Evolutionary conservation across 306 rosid species (phyloP), one percentile per base, ranked within the genome.

Genomic region (Malus asiatica): DNA sequence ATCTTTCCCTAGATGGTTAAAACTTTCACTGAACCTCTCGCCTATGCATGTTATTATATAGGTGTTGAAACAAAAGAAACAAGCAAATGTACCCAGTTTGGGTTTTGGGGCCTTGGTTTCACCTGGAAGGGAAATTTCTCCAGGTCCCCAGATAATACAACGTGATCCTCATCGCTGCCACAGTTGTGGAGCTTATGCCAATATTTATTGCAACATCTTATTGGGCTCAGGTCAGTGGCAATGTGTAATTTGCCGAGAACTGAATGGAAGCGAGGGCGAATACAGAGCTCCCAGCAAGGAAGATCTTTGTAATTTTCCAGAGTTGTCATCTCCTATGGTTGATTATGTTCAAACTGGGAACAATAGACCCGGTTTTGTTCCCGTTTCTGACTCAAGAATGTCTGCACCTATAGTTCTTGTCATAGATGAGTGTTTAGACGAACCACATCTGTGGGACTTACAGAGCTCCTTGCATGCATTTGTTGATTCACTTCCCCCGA

Each of bases 151-250:
- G 80, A 83, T 90, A 69, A 76, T 96, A 73, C 97, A 92, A 77
- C 97, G 97, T 5, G 93, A 90, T 73, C 97, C 98, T 53, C 98
- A 96, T 83, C 97, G 97, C 64, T 96, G 99, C 77, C 90, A 87
- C 79, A 90, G 83, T 84, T 96, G 99, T 81, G 98, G 99, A 76
- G 97, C 97, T 77, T 96, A 89, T 87, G 94, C 97, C 63, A 96
- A 92, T 79, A 63, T 85, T 73, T 89, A 90, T 73, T 87, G 97
- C 91, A 90, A 89, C 70, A 86, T 96, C 76, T 85, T 96, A 78
- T 80, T 87, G 81, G 97, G 98, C 69, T 96, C 99, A 76, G 99
- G 99, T 73, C 97, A 96, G 89, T 96, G 99, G 98, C 97, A 96
- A 78, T 96, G 99, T 83, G 97, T 96, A 60, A 83, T 96, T 73